Conservation (phyloP, 345 rosid species). For the Populus nigra region DNA sequence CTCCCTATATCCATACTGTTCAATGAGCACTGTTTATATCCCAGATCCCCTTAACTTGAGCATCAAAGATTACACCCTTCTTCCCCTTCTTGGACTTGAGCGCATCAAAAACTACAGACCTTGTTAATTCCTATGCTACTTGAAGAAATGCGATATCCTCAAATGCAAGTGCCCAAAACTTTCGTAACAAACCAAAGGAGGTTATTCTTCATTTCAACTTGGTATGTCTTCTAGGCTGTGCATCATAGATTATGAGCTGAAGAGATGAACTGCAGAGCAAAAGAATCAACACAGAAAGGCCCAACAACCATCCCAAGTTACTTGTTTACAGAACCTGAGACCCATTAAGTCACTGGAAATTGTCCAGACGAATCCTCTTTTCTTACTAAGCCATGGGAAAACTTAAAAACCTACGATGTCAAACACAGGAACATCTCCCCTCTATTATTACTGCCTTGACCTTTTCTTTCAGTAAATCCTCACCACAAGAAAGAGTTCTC, state of each 20-base stretch:
- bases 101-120: not conserved
- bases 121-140: not conserved
- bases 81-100: not conserved
- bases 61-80: not conserved
- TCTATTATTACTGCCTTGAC: not conserved
- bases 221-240: not conserved
- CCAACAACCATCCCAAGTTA: no score
- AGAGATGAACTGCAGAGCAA: no score
- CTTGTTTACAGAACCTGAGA: no score
- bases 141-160: not conserved
- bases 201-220: not conserved
- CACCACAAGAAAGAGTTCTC: not conserved
- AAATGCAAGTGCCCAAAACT: not conserved
- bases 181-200: not conserved
- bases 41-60: not conserved
- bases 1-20: not conserved
- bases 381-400: no score
- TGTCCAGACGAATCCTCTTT: no score
- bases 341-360: no score
- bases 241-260: no score
- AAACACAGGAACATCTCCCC: not conserved
- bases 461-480: not conserved
- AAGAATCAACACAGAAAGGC: no score
- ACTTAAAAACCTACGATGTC: no score
- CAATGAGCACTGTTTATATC: not conserved